These are phyloP conservation scores for Aspergillus fructus DNA, from an alignment of 2,329 filamentous ascomycete genomes.

Conservation along the genomic window DNA sequence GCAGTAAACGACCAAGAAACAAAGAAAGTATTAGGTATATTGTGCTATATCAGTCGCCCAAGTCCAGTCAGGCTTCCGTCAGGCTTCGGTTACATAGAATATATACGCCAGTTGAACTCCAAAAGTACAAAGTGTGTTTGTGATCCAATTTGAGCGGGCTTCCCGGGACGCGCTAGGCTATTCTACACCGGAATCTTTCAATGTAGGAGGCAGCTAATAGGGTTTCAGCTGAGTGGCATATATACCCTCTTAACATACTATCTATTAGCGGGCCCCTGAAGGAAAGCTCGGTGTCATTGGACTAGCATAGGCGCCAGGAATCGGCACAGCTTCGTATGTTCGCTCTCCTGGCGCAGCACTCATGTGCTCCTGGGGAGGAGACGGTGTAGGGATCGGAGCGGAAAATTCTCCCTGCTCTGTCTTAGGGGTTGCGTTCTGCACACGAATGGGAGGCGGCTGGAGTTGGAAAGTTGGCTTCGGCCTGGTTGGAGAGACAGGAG, in stretches of 20 bases:
- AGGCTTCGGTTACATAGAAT: neutral
- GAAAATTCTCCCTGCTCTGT: constrained; percentile 63
- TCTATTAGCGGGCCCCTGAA: constrained; percentile 21
- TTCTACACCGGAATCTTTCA: neutral
- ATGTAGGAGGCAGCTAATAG: neutral
- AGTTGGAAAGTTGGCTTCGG: constrained; percentile 71
- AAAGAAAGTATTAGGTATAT: constrained; percentile 10
- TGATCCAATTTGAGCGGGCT: neutral
- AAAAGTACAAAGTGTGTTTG: neutral
- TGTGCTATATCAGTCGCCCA: constrained; percentile 11
- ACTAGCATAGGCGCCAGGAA: constrained; percentile 75
- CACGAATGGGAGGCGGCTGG: constrained; percentile 77
- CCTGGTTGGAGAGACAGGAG: constrained; percentile 63
- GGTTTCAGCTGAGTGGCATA: neutral
- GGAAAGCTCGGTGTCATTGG: constrained; percentile 47
- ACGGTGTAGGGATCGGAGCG: constrained; percentile 41
- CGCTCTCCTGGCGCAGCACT: constrained; percentile 75
- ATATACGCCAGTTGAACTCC: constrained; percentile 1
- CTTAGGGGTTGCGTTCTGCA: constrained; percentile 75
- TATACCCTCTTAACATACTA: neutral
- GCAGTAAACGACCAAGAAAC: constrained; percentile 8
- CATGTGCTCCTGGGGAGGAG: constrained; percentile 59
- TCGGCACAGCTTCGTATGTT: constrained; percentile 81
- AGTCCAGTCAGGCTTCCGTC: constrained; percentile 9
- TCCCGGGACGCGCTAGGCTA: neutral